A percentile compares a stretch with the other conserved stretches of the same genome.
Conservation (phyloP, 2,329 filamentous ascomycete genomes). For the Colletotrichum noveboracense region DNA sequence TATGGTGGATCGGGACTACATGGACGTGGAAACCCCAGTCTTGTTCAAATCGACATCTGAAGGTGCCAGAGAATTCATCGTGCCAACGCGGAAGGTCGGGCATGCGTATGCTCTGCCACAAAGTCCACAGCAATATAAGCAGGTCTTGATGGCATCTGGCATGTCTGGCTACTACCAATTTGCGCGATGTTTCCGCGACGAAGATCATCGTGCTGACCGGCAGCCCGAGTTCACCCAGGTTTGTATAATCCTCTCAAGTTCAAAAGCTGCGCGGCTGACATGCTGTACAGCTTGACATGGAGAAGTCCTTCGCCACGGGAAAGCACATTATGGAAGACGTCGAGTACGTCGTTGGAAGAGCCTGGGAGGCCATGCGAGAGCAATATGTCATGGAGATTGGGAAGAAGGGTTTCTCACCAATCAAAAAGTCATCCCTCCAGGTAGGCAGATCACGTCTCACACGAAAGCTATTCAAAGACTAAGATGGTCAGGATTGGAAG, state of each 20-base stretch:
- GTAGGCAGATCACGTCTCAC: not conserved
- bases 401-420: conserved; percentile 33
- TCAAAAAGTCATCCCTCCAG: conserved; percentile 22
- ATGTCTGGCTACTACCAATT: conserved; percentile 87
- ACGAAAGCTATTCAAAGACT: not conserved
- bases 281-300: conserved; percentile 76
- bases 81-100: conserved; percentile 80
- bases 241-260: not conserved
- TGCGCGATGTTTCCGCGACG: conserved; percentile 93
- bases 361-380: conserved; percentile 58
- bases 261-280: not conserved
- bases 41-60: conserved; percentile 98
- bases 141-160: conserved; percentile 93
- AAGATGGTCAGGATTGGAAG: conserved; percentile 2
- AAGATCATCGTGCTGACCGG: conserved; percentile 88
- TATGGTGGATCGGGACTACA: conserved; percentile 65
- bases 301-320: conserved; percentile 85
- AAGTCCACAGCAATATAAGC: conserved; percentile 98
- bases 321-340: conserved; percentile 68
- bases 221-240: conserved; percentile 97
- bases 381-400: conserved; percentile 37
- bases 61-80: conserved; percentile 91
- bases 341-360: conserved; percentile 55
- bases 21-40: conserved; percentile 88
- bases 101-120: conserved; percentile 91